These are phyloP conservation scores for Trichoderma koningiopsis DNA, from an alignment of 2,329 filamentous ascomycete genomes.

Conservation along the genomic window DNA sequence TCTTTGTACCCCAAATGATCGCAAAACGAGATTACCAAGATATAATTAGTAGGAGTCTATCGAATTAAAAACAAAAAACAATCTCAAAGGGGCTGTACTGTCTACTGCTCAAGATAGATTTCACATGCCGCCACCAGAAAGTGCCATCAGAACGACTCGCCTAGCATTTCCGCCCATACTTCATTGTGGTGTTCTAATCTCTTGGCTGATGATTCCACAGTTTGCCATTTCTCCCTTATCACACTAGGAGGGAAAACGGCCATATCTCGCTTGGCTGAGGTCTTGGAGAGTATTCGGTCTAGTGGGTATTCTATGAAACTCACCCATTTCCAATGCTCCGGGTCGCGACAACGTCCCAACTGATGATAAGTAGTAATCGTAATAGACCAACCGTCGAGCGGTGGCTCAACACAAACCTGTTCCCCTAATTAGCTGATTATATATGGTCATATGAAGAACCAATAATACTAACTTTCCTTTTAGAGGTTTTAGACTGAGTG, in stretches of 20 bases:
- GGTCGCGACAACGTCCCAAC: neutral
- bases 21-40: neutral
- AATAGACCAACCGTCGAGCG: neutral
- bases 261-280: neutral
- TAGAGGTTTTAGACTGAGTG: neutral
- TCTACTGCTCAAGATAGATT: neutral
- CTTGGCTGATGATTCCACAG: neutral
- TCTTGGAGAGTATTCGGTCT: neutral
- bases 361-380: neutral
- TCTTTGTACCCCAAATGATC: neutral
- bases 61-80: neutral
- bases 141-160: neutral
- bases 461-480: neutral
- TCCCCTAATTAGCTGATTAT: neutral
- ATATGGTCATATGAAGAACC: neutral
- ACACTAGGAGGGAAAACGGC: neutral
- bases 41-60: neutral
- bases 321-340: conserved; percentile 3
- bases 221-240: neutral
- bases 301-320: neutral
- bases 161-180: neutral
- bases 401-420: neutral
- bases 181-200: neutral
- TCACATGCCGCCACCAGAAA: neutral
- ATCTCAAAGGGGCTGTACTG: neutral